Conservation (phyloP, 1,284 basidiomycete genomes). For the Rhodotorula sp. region DNA sequence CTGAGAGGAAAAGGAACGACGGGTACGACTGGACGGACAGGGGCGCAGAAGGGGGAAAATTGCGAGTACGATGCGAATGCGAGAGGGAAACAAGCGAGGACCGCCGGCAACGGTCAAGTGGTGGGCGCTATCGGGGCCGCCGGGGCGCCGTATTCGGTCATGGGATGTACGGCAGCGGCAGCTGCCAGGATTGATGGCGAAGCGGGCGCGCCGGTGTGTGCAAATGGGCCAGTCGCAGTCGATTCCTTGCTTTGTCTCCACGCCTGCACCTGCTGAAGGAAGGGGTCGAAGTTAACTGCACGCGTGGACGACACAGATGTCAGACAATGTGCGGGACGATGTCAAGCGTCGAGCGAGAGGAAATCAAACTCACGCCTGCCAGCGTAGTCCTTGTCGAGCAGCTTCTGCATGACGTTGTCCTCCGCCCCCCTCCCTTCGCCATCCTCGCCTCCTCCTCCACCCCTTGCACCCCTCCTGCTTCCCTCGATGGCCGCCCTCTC, state of each 20-base stretch:
- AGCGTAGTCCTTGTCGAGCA: constrained; percentile 21
- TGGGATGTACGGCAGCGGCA: not conserved
- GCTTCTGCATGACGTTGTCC: constrained; percentile 13
- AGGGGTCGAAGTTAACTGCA: constrained; percentile 17
- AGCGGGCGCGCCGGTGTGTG: not conserved
- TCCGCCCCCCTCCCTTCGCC: constrained; percentile 8
- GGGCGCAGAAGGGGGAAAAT: too few species aligned
- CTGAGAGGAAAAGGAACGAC: too few species aligned
- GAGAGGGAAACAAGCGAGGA: too few species aligned
- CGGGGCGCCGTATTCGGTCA: too few species aligned
- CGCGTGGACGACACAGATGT: too few species aligned
- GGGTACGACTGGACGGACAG: too few species aligned
- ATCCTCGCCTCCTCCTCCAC: not conserved
- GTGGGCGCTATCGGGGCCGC: too few species aligned
- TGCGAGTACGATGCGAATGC: too few species aligned
- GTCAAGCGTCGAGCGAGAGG: not conserved
- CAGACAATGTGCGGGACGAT: too few species aligned
- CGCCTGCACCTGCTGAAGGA: not conserved
- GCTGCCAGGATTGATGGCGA: not conserved
- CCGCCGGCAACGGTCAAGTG: too few species aligned
- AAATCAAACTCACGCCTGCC: constrained; percentile 17
- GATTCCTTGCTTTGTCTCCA: not conserved
- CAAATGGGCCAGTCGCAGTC: not conserved
- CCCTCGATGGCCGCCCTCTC: constrained; percentile 1
- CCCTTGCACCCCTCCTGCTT: not conserved